phyloP scores from a whole-genome alignment of 352 stramenopile species.

The Pythium biforme region DNA sequence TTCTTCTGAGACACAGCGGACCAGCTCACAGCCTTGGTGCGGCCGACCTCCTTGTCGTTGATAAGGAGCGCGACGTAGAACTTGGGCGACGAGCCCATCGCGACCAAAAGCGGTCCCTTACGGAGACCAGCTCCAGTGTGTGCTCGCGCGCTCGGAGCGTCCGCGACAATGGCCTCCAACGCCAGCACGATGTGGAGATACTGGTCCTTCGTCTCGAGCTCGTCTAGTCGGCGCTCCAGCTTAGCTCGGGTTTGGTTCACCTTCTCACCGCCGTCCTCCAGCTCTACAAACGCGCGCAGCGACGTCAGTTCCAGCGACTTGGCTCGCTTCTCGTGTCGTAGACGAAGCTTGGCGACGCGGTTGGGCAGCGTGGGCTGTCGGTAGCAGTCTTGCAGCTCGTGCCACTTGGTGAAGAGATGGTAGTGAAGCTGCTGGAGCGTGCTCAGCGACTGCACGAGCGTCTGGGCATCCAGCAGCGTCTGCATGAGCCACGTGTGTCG shows the following conservation, averaged over 20 bases:
- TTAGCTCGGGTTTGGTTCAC: slow-evolving; percentile 6
- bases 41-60: slow-evolving; percentile 31
- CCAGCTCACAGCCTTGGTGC: slow-evolving; percentile 25
- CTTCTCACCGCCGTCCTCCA: slow-evolving; percentile 15
- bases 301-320: slow-evolving; percentile 35
- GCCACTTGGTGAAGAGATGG: slow-evolving; percentile 48
- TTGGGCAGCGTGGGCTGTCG: slow-evolving; percentile 9
- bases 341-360: slow-evolving; percentile 12
- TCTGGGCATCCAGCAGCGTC: slow-evolving; percentile 35
- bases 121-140: background rate
- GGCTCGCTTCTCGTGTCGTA: slow-evolving; percentile 27
- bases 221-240: slow-evolving; percentile 32
- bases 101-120: background rate
- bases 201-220: slow-evolving; percentile 37
- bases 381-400: slow-evolving; percentile 50
- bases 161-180: slow-evolving; percentile 12
- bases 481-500: slow-evolving; percentile 14
- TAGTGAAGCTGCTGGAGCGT: slow-evolving; percentile 53
- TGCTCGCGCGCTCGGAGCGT: background rate
- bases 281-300: slow-evolving; percentile 44
- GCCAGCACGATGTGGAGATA: slow-evolving; percentile 30
- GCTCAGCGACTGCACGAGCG: slow-evolving; percentile 40
- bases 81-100: background rate
- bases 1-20: background rate
- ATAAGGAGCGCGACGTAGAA: slow-evolving; percentile 29